Evolutionary conservation across 495 filamentous ascomycete genomes (phyloP), one percentile per base, ranked within the genome.

Genomic region (Penicillium simplicissimum): DNA sequence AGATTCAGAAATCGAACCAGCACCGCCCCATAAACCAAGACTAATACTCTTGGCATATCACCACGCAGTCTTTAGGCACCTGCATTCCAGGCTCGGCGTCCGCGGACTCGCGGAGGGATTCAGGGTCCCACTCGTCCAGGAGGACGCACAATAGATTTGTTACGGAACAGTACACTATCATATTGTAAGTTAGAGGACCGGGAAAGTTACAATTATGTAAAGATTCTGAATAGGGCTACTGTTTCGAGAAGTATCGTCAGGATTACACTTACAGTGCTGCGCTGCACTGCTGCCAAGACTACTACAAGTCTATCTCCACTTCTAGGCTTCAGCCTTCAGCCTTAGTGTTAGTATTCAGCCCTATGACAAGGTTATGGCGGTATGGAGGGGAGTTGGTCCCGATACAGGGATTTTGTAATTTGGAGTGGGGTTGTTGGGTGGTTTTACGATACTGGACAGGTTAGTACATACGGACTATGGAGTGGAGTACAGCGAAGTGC

Each of bases 1-100:
- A n/a, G 9, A 45, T 8, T 10, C 42, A 11, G 28, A 36, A 17
- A 17, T 10, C 33, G 15, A 13, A n/a, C 21, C 36, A 42, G 25
- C 38, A 42, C 21, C 36, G 25, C 17, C 19, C 36, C 19, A 55
- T 55, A n/a, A 40, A 52, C 45, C 45, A 61, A 40, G 38, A 57
- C 45, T 52, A 61, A 34, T 13, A 25, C 52, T 59, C 55, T 61
- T 66, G 55, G 58, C 59, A 37, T 37, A 59, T 59, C 14, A 4
- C 25, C 21, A 23, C 53, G 8, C 8, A 31, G 28, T 47, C 49
- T 49, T 37, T 67, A 61, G 61, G 62, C 59, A 61, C 52, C 60
- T 59, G 31, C 62, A 63, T 49, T 67, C 31, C 36, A 13, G 35
- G 10, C 38, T 59, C 42, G 52, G 55, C 42, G 19, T 45, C 42